These are phyloP conservation scores for Botrytis squamosa DNA, from an alignment of 2,329 filamentous ascomycete species.

Conservation along the genomic window DNA sequence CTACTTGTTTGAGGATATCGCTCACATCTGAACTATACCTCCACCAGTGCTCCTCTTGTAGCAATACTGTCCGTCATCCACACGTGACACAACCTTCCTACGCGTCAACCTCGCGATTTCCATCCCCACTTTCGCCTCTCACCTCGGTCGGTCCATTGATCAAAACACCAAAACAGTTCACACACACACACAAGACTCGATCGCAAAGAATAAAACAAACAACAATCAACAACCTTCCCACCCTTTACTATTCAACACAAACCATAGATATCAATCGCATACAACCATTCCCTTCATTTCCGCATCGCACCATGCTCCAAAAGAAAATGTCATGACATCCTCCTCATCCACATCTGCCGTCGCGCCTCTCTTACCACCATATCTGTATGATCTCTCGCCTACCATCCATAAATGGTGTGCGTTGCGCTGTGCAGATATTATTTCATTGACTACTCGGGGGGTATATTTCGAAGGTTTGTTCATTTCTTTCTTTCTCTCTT, in stretches of 20 bases:
- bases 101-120: slow-evolving; percentile 16
- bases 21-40: too few relatives aligned
- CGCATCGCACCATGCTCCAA: background rate
- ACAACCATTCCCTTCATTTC: too few relatives aligned
- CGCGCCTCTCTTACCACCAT: slow-evolving; percentile 51
- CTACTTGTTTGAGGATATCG: background rate
- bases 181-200: too few relatives aligned
- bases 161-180: background rate
- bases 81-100: background rate
- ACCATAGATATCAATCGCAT: background rate
- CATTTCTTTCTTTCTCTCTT: slow-evolving; percentile 15
- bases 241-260: background rate
- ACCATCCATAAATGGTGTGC: slow-evolving; percentile 61
- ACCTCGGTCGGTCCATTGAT: background rate
- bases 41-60: too few relatives aligned
- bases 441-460: slow-evolving; percentile 46
- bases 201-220: background rate
- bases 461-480: slow-evolving; percentile 53
- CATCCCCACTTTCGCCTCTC: background rate
- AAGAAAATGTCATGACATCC: slow-evolving; percentile 51
- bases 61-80: accelerated
- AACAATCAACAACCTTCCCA: background rate
- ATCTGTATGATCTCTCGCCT: slow-evolving; percentile 62
- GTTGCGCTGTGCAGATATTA: slow-evolving; percentile 52
- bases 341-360: slow-evolving; percentile 33